These are phyloP conservation scores for Candida methanosorbosa DNA, from an alignment of 805 yeast genomes.

Conservation along the genomic window DNA sequence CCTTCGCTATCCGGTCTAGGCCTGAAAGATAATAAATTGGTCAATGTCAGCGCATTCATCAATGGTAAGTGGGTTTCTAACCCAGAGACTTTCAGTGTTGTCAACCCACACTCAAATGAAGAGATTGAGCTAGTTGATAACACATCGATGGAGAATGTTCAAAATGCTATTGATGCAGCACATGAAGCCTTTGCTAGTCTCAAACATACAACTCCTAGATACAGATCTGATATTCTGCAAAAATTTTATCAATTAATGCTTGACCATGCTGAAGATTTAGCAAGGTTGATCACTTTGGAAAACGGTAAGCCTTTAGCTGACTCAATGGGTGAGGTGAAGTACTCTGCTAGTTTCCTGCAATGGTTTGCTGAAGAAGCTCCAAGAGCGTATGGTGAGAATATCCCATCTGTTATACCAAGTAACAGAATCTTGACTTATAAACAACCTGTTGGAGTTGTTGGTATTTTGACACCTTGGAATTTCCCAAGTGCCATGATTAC, in stretches of 20 bases:
- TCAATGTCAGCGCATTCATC: conserved; percentile 44
- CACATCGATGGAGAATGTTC: conserved; percentile 33
- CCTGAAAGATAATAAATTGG: conserved; percentile 30
- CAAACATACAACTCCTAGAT: conserved; percentile 40
- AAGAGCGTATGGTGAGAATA: conserved; percentile 53
- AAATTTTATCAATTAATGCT: conserved; percentile 45
- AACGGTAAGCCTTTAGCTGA: conserved; percentile 72
- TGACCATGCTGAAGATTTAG: conserved; percentile 55
- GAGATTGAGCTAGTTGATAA: conserved; percentile 49
- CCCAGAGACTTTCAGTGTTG: conserved; percentile 47
- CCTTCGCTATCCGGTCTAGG: neutral
- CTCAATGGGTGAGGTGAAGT: conserved; percentile 58
- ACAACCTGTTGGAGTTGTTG: conserved; percentile 77
- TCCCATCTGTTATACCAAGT: conserved; percentile 40
- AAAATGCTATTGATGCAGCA: conserved; percentile 47
- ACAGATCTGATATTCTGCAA: conserved; percentile 41
- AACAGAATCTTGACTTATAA: conserved; percentile 46
- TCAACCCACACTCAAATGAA: conserved; percentile 62
- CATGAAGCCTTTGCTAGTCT: conserved; percentile 40
- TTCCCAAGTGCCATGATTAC: conserved; percentile 78
- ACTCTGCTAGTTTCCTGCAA: conserved; percentile 70
- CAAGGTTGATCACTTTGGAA: conserved; percentile 55
- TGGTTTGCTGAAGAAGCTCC: conserved; percentile 86
- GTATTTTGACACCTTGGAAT: conserved; percentile 78
- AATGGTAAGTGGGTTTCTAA: conserved; percentile 59